Conservation (phyloP, 73 alveolate species). For the Tetrahymena thermophila region DNA sequence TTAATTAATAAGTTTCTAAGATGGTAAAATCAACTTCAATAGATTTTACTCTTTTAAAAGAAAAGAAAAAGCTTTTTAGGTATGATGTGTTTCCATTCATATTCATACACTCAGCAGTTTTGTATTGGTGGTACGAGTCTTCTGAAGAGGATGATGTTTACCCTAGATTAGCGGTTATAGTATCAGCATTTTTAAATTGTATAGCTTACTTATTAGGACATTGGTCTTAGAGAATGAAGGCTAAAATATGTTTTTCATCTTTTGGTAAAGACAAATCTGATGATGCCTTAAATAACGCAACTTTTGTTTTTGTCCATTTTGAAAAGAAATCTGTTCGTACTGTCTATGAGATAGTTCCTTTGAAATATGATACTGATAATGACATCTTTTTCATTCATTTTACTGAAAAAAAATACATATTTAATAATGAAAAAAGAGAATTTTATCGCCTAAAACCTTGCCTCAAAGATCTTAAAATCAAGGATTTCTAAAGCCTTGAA, state of each 20-base stretch:
- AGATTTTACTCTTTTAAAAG: constrained; percentile 12
- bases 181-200: constrained; percentile 13
- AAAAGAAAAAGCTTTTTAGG: background rate
- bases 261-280: constrained; percentile 13
- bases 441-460: constrained; percentile 22
- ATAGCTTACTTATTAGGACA: constrained; percentile 11
- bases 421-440: background rate
- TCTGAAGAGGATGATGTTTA: constrained; percentile 13
- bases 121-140: constrained; percentile 7
- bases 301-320: background rate
- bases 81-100: constrained; percentile 21
- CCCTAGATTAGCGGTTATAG: constrained; percentile 10
- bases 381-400: background rate
- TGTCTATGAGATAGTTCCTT: background rate
- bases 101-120: background rate
- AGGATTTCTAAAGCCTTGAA: background rate
- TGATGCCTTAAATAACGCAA: background rate
- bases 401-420: constrained; percentile 32
- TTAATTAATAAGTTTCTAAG: background rate
- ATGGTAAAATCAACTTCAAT: constrained; percentile 1
- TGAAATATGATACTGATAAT: background rate
- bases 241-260: constrained; percentile 18
- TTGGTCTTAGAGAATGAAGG: constrained; percentile 30
- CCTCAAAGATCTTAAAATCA: background rate
- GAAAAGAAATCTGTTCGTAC: constrained; percentile 1